phyloP scores from a whole-genome alignment of 2,329 filamentous ascomycete species.

The Monilinia laxa region DNA sequence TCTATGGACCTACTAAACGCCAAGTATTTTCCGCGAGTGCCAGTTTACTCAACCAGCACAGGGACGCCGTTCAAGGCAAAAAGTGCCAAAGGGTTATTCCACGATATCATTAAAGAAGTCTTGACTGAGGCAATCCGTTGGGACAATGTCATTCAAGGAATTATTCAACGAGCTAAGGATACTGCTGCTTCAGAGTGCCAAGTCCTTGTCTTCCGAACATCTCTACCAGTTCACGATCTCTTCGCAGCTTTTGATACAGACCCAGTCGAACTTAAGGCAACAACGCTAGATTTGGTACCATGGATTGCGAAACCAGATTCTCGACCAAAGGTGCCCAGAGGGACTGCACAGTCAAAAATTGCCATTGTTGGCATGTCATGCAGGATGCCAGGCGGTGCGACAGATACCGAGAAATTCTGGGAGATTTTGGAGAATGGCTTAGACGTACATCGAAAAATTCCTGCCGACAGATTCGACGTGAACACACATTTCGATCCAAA shows the following conservation, averaged over 20 bases:
- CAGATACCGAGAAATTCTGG: slow-evolving; percentile 47
- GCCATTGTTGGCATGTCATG: neutral
- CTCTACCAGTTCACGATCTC: neutral
- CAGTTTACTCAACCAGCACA: slow-evolving; percentile 41
- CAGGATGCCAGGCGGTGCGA: neutral
- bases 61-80: slow-evolving; percentile 37
- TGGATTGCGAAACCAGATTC: neutral
- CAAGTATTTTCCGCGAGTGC: slow-evolving; percentile 30
- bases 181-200: neutral
- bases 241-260: neutral
- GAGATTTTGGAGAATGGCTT: slow-evolving; percentile 71
- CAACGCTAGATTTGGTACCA: neutral
- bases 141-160: neutral
- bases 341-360: slow-evolving; percentile 37
- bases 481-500: slow-evolving; percentile 68
- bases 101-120: slow-evolving; percentile 38
- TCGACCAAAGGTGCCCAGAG: neutral
- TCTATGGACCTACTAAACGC: slow-evolving; percentile 17
- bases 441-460: slow-evolving; percentile 62
- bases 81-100: slow-evolving; percentile 34
- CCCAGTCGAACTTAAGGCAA: neutral
- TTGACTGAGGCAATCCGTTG: slow-evolving; percentile 39
- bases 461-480: slow-evolving; percentile 67
- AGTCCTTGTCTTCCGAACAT: neutral
- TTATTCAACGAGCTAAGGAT: neutral